phyloP scores from a whole-genome alignment of 345 rosid genomes.

The Syzygium oleosum region DNA sequence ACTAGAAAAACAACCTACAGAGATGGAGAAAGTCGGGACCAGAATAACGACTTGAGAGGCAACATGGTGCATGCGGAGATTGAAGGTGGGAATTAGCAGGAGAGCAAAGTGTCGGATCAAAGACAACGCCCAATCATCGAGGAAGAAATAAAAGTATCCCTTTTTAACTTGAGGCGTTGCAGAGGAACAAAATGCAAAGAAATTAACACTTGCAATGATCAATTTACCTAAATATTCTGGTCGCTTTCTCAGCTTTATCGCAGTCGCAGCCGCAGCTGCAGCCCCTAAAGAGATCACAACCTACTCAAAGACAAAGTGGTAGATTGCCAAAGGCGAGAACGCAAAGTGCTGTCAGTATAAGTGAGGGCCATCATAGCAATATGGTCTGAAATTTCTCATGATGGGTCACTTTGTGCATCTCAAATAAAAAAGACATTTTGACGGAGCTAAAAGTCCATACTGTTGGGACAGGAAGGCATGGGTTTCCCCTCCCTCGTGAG shows the following conservation, averaged over 20 bases:
- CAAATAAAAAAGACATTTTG: background rate
- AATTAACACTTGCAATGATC: conserved; percentile 25
- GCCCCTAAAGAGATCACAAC: conserved; percentile 57
- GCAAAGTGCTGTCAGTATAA: background rate
- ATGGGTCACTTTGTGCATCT: background rate
- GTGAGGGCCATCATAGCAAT: background rate
- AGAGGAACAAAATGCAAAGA: background rate
- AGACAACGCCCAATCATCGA: background rate
- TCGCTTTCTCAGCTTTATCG: conserved; percentile 35
- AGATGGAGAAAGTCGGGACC: background rate
- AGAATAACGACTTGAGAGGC: background rate
- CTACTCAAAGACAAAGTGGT: conserved; percentile 6
- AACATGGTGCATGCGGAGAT: background rate
- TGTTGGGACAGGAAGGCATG: too few relatives aligned
- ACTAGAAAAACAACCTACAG: conserved; percentile 55
- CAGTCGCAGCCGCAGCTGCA: conserved; percentile 51
- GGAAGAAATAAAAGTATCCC: background rate
- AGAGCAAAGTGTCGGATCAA: background rate
- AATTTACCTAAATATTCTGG: conserved; percentile 49
- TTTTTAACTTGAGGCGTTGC: background rate
- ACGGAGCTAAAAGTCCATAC: background rate
- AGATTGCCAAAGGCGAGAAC: background rate
- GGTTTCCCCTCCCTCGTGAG: too few relatives aligned
- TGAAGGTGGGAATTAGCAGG: background rate
- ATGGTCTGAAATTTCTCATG: background rate